phyloP scores from a whole-genome alignment of 202 grass and related monocot genomes.

The Schoenoplectus tabernaemontani region DNA sequence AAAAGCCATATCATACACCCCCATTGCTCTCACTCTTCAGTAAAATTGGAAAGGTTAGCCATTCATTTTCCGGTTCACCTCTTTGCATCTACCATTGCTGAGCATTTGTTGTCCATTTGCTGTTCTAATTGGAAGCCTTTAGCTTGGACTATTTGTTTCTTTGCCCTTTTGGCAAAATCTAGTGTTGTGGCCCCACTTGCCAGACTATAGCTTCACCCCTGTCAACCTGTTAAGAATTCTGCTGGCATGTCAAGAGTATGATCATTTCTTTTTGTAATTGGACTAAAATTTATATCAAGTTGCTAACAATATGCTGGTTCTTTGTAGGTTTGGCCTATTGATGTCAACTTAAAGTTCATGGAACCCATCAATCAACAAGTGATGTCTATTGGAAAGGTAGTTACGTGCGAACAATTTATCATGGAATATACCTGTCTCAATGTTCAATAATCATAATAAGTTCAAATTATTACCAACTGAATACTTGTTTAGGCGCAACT shows the following conservation, averaged over 20 bases:
- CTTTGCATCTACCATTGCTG: too few species aligned
- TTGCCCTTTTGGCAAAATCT: too few species aligned
- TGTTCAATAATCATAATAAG: background rate
- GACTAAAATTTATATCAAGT: background rate
- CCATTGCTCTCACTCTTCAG: background rate
- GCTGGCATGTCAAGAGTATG: background rate
- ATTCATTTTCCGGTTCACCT: background rate
- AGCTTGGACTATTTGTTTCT: background rate
- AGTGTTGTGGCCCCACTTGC: background rate
- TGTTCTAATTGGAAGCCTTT: background rate
- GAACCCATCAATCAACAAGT: slow-evolving; percentile 74
- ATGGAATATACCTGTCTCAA: background rate
- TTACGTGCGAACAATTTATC: background rate
- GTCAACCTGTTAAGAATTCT: background rate
- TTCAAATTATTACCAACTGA: background rate
- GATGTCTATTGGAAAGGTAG: slow-evolving; percentile 76
- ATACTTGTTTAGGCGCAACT: too few species aligned
- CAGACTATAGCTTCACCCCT: background rate
- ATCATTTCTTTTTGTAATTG: background rate
- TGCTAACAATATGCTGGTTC: slow-evolving; percentile 6
- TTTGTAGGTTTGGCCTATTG: slow-evolving; percentile 92
- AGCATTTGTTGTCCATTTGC: background rate
- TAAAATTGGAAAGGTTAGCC: background rate
- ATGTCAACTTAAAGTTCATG: slow-evolving; percentile 81
- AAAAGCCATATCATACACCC: background rate